These are phyloP conservation scores for Tillandsia fasciculata DNA, from an alignment of 176 grass and related monocot species.

Conservation along the genomic window DNA sequence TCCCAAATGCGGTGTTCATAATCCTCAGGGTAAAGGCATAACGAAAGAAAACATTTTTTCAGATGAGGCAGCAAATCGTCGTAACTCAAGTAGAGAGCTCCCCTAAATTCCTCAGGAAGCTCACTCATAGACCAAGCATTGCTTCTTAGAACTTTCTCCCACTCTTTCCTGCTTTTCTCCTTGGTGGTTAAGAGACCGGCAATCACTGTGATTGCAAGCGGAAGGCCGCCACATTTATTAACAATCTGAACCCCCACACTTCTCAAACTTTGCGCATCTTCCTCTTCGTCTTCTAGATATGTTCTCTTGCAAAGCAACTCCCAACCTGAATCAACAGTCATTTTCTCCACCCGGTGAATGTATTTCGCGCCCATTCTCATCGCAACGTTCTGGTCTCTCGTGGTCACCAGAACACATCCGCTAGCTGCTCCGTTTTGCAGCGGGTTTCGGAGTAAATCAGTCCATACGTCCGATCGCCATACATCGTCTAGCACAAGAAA, in stretches of 20 bases:
- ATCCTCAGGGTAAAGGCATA: constrained; percentile 27
- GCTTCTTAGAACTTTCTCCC: constrained; percentile 9
- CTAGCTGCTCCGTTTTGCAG: not conserved
- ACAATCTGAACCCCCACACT: too few species aligned
- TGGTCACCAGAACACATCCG: constrained; percentile 12
- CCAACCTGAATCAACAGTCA: constrained; percentile 13
- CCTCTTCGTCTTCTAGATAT: not conserved
- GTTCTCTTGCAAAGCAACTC: constrained; percentile 13
- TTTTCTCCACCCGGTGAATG: constrained; percentile 3
- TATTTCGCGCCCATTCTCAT: not conserved
- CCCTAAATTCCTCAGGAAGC: constrained; percentile 11
- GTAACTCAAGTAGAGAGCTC: constrained; percentile 38
- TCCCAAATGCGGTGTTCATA: not conserved
- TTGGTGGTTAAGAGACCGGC: constrained; percentile 14
- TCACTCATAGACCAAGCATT: constrained; percentile 20
- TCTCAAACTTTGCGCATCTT: not conserved
- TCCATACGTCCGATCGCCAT: constrained; percentile 23
- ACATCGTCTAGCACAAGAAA: constrained; percentile 31
- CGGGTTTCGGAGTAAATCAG: constrained; percentile 10
- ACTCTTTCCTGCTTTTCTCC: constrained; percentile 1
- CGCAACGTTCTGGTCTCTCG: constrained; percentile 7
- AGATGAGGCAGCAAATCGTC: constrained; percentile 22
- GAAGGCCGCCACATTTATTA: constrained; percentile 31
- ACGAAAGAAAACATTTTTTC: constrained; percentile 44
- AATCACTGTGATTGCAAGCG: constrained; percentile 31